Evolutionary conservation across 768 basidiomycete genomes (phyloP), one percentile per base, ranked within the genome.

Genomic region (Boletales sp.): DNA sequence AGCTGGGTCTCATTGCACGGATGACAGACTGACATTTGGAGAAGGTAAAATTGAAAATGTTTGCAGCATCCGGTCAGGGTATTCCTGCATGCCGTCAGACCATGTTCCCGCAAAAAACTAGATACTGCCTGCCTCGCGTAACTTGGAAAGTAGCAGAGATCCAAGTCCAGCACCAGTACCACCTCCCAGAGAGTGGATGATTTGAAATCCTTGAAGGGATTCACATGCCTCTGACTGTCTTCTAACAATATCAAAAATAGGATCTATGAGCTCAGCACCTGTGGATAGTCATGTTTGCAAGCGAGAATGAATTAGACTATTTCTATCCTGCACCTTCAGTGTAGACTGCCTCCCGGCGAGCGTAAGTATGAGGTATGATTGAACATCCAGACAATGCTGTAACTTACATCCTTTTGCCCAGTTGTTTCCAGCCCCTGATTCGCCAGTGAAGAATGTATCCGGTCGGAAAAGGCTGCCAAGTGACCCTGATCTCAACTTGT

Each of bases 371-470:
- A 29, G 43, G 17, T 24, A 34, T 18, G 46, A 54, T 50, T n/a
- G 21, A 46, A 38, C 37, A 49, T 17, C 31, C 49, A 21, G 21
- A 41, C n/a, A 37, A 34, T 37, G 73, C 9, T 12, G 9, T 45
- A 46, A 70, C 86, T 71, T 59, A 90, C 89, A 90, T 78, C 90
- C 91, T 72, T 97, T 95, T 14, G 92, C 93, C 89, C 91, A 97
- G 55, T 94, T 95, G 61, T 97, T 97, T 15, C 93, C 94, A 1
- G 93, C 84, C 43, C 82, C 78, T 50, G 73, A 71, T 39, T 77
- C 68, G 7, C 82, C 77, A 34, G 80, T 79, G 41, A 94, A 65
- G 64, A 79, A 95, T 2, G 90, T 95, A 63, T 94, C 92, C 2
- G 94, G 94, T 43, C 85, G 80, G 72, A 94, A 97, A 7, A 98